phyloP scores from a whole-genome alignment of 768 basidiomycete genomes.

The Mycena metata region DNA sequence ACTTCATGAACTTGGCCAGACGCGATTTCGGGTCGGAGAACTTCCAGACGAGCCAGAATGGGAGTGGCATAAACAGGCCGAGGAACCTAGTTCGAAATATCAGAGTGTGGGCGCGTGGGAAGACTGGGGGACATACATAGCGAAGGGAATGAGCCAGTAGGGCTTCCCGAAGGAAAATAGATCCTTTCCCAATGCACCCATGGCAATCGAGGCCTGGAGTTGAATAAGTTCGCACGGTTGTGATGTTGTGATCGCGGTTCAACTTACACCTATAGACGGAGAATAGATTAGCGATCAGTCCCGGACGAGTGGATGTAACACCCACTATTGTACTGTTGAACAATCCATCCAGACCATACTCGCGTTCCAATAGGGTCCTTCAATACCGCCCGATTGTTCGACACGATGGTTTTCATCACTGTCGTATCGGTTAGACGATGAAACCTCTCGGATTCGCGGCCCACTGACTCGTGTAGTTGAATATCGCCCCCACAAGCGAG shows the following conservation, averaged over 20 bases:
- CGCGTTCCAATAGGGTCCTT: constrained; percentile 64
- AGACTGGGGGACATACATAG: constrained; percentile 50
- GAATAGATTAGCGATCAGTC: no score
- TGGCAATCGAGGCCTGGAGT: constrained; percentile 61
- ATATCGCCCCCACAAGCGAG: constrained; percentile 64
- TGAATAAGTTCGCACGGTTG: background rate
- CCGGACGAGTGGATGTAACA: background rate
- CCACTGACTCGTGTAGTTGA: constrained; percentile 62
- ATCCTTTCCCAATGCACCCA: constrained; percentile 67
- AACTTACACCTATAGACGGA: constrained; percentile 17
- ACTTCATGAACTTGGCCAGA: constrained; percentile 52
- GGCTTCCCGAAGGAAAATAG: constrained; percentile 66
- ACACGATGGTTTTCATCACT: constrained; percentile 66
- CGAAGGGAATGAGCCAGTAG: constrained; percentile 60
- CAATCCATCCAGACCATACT: constrained; percentile 67
- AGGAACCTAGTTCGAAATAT: constrained; percentile 48
- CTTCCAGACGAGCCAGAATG: constrained; percentile 62
- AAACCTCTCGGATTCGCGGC: background rate
- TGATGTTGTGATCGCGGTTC: no score
- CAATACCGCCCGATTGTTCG: constrained; percentile 59
- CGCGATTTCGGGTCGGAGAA: constrained; percentile 49
- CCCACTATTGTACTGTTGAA: constrained; percentile 60
- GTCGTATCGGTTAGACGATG: background rate
- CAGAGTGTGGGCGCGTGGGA: background rate
- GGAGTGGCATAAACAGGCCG: constrained; percentile 63